phyloP scores from a whole-genome alignment of 176 grass and related monocot species.

The Melocanna baccifera region DNA sequence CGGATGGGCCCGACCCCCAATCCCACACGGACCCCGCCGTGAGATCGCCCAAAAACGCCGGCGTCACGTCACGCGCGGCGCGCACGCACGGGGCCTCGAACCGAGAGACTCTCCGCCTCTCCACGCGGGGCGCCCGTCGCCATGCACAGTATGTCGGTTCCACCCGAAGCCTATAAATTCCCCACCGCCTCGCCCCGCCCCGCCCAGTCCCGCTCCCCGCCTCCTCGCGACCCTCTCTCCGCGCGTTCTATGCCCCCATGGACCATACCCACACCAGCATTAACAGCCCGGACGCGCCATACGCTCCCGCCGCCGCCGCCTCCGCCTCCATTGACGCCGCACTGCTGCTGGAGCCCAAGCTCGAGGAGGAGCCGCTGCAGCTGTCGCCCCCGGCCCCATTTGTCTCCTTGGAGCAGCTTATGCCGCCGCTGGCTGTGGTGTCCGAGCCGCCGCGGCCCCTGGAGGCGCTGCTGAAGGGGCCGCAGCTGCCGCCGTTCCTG shows the following conservation, averaged over 20 bases:
- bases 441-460: slow-evolving; percentile 52
- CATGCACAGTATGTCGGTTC: slow-evolving; percentile 51
- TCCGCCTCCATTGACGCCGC: slow-evolving; percentile 5
- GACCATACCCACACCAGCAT: slow-evolving; percentile 1
- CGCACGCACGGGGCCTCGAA: not conserved
- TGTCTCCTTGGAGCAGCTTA: slow-evolving; percentile 21
- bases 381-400: not conserved
- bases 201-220: not conserved
- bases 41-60: not conserved
- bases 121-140: slow-evolving; percentile 28
- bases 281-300: not conserved
- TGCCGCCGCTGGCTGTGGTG: not conserved
- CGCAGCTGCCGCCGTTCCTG: slow-evolving; percentile 70
- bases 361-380: slow-evolving; percentile 31
- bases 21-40: slow-evolving; percentile 4
- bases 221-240: not conserved
- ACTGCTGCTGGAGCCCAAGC: slow-evolving; percentile 43
- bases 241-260: slow-evolving; percentile 9
- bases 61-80: not conserved
- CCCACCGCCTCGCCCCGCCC: not conserved
- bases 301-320: not conserved
- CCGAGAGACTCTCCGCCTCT: not conserved
- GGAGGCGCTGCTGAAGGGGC: slow-evolving; percentile 64
- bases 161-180: slow-evolving; percentile 60
- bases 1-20: not conserved